These are phyloP conservation scores for Leishmania major DNA, from an alignment of 208 protist genomes.

Conservation along the genomic window DNA sequence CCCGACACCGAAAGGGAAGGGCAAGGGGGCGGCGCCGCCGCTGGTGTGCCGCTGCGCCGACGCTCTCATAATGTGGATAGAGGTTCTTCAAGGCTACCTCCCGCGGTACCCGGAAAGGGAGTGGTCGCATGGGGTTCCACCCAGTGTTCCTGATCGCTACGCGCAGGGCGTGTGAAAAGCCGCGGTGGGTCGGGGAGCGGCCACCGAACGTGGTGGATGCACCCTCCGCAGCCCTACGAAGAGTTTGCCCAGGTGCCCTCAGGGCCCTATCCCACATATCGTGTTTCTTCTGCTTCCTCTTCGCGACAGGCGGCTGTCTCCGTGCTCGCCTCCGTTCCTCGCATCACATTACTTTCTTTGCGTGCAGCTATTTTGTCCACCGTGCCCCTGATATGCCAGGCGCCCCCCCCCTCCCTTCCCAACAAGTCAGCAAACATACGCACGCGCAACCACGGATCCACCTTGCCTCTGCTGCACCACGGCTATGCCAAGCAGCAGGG, in stretches of 20 bases:
- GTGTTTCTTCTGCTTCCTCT: no score
- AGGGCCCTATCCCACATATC: no score
- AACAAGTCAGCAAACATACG: not conserved
- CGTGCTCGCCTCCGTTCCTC: not conserved
- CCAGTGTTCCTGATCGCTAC: slow-evolving; percentile 1
- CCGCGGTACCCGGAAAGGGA: slow-evolving; percentile 12
- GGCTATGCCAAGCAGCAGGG: not conserved
- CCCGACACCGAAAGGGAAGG: not conserved
- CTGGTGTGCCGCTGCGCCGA: slow-evolving; percentile 19
- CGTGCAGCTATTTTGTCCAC: no score
- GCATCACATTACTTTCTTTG: no score
- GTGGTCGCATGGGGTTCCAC: not conserved
- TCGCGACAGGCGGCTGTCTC: not conserved
- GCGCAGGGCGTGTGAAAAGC: not conserved
- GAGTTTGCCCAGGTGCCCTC: not conserved
- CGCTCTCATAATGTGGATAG: slow-evolving; percentile 26
- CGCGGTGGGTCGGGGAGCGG: no score
- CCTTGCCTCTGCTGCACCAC: not conserved
- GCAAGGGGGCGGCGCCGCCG: slow-evolving; percentile 7
- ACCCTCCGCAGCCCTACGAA: not conserved
- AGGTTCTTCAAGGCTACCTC: slow-evolving; percentile 24
- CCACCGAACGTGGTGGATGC: not conserved
- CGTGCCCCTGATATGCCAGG: not conserved
- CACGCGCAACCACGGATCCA: not conserved
- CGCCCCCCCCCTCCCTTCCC: not conserved